Conservation (phyloP, 345 rosid species). For the Populus simonii region DNA sequence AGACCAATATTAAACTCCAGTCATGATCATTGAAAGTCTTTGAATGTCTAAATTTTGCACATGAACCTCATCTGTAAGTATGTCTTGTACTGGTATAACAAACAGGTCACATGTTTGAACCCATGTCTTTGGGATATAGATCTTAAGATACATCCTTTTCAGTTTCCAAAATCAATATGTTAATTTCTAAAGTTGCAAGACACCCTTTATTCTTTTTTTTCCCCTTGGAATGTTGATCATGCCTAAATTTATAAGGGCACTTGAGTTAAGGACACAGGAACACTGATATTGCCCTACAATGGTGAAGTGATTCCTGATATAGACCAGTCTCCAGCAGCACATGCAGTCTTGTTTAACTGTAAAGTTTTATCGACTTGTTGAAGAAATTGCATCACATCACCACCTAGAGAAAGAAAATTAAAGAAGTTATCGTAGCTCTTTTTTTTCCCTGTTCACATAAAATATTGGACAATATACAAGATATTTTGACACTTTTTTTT, state of each 20-base stretch:
- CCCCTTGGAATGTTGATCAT: neutral
- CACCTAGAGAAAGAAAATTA: neutral
- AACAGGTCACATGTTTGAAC: conserved; percentile 1
- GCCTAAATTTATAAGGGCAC: conserved; percentile 4
- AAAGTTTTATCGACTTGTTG: neutral
- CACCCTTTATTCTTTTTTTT: neutral
- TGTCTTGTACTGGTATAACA: conserved; percentile 10
- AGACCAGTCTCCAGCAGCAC: neutral
- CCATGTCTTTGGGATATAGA: neutral
- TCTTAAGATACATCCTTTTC: neutral
- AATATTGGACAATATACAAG: neutral
- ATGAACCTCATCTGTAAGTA: conserved; percentile 4
- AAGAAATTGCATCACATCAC: neutral
- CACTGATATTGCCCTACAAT: conserved; percentile 4
- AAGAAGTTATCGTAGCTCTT: neutral
- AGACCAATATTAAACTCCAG: neutral
- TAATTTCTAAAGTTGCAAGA: conserved; percentile 14
- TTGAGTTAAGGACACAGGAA: neutral
- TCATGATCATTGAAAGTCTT: neutral
- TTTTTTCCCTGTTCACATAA: too few species aligned
- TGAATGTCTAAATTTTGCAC: neutral
- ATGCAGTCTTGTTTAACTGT: neutral
- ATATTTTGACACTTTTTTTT: neutral
- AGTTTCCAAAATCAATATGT: conserved; percentile 8
- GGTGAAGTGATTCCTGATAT: neutral